A percentile compares a stretch with the other conserved stretches of the same genome.
Evolutionary conservation across 73 alveolate species (phyloP).

Genomic region (Paramecium octaurelia): DNA sequence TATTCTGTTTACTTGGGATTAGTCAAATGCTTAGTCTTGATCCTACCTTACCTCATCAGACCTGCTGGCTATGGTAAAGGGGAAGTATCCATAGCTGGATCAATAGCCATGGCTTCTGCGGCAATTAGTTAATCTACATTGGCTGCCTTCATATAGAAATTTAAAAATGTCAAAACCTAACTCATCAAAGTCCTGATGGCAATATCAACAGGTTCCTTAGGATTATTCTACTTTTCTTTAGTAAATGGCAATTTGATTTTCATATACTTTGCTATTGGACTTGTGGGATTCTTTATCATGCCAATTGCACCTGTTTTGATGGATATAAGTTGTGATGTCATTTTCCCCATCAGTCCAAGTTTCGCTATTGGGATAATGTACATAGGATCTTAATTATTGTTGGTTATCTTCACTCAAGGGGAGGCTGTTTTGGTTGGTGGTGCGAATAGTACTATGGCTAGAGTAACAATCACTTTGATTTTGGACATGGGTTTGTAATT

Average conservation of each 20-base stretch:
- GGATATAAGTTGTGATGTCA: slow-evolving; percentile 6
- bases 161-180: neutral
- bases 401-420: neutral
- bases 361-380: slow-evolving; percentile 5
- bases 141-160: neutral
- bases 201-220: neutral
- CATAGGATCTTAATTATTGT: neutral
- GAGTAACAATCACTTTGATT: neutral
- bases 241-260: neutral
- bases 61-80: neutral
- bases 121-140: neutral
- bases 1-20: slow-evolving; percentile 3
- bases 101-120: neutral
- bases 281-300: slow-evolving; percentile 4
- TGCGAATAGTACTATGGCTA: neutral
- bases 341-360: slow-evolving; percentile 39
- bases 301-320: neutral
- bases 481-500: neutral
- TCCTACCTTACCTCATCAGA: neutral
- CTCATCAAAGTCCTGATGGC: neutral
- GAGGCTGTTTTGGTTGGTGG: slow-evolving; percentile 11
- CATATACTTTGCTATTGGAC: neutral
- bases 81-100: slow-evolving; percentile 15
- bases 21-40: neutral
- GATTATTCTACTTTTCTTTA: neutral